phyloP scores from a whole-genome alignment of 2,329 filamentous ascomycete genomes.

The Blastomyces emzantsi region DNA sequence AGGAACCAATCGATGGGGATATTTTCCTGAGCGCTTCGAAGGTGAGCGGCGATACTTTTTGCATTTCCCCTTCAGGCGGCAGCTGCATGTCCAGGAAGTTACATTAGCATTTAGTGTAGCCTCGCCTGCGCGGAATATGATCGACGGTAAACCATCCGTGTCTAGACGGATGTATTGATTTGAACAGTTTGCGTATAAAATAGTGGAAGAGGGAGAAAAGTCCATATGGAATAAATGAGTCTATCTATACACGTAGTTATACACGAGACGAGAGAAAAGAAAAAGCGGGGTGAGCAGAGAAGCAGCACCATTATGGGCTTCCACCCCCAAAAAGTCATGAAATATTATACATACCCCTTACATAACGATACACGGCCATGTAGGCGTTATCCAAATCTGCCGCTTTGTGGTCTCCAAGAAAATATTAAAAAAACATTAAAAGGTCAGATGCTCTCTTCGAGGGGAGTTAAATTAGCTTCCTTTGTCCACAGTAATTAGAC shows the following conservation, averaged over 20 bases:
- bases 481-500: background rate
- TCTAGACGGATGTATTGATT: background rate
- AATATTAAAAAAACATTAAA: background rate
- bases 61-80: too few species aligned
- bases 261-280: background rate
- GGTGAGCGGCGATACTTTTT: too few species aligned
- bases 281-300: background rate
- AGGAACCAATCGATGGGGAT: too few species aligned
- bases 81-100: too few species aligned
- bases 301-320: background rate
- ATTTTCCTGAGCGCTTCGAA: too few species aligned
- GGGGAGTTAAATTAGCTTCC: background rate
- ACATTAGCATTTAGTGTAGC: too few species aligned
- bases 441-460: too few species aligned
- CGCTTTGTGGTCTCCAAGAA: background rate
- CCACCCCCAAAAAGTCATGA: background rate
- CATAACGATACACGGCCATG: background rate
- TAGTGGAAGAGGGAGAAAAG: background rate
- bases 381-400: background rate
- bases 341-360: background rate
- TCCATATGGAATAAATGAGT: background rate
- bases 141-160: background rate
- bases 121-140: background rate
- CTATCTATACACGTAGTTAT: background rate
- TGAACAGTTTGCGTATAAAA: background rate